These are phyloP conservation scores for Phragmites australis DNA, from an alignment of 176 grass and related monocot genomes.

Conservation along the genomic window DNA sequence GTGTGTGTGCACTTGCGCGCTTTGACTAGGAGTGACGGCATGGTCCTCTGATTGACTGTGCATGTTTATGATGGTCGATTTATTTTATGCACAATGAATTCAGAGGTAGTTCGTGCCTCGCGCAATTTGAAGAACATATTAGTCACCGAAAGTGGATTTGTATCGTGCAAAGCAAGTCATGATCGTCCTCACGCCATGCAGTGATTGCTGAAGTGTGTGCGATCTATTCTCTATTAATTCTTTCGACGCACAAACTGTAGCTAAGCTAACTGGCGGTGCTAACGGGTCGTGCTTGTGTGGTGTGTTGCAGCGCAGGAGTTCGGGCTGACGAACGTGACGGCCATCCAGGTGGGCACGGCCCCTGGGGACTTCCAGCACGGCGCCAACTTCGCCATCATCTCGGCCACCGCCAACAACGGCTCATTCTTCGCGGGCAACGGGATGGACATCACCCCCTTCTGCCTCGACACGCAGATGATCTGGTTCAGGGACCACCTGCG, in stretches of 20 bases:
- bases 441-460: conserved; percentile 24
- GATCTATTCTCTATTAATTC: not conserved
- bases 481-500: conserved; percentile 48
- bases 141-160: not conserved
- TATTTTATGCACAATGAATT: not conserved
- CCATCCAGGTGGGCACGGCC: conserved; percentile 35
- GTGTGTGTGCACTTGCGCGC: not conserved
- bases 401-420: conserved; percentile 53
- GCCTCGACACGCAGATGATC: conserved; percentile 49
- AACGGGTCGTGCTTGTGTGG: not conserved
- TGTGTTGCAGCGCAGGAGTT: conserved; percentile 53
- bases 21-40: conserved; percentile 15
- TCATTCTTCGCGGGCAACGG: conserved; percentile 55
- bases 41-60: conserved; percentile 13
- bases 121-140: conserved; percentile 14
- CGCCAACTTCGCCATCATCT: conserved; percentile 68
- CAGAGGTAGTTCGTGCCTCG: not conserved
- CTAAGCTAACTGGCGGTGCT: not conserved
- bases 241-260: not conserved
- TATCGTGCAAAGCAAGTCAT: not conserved
- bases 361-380: conserved; percentile 44
- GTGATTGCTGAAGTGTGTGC: not conserved
- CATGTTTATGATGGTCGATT: conserved; percentile 2
- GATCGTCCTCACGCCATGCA: not conserved
- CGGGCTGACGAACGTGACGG: conserved; percentile 44